Evolutionary conservation across 148 eudicot species (phyloP), one percentile per base, ranked within the genome.

Genomic region (Fagopyrum tataricum): DNA sequence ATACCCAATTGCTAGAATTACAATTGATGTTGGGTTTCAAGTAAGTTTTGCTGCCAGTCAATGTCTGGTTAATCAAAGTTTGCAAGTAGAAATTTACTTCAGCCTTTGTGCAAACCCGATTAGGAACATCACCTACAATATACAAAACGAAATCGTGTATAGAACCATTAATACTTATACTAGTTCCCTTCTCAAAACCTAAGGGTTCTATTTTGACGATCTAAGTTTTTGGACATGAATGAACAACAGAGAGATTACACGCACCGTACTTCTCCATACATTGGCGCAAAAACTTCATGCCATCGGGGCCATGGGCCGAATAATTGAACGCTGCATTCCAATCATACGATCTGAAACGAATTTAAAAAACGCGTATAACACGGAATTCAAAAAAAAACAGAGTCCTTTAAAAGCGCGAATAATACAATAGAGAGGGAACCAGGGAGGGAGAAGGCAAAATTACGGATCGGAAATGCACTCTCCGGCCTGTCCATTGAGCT

Each of bases 311-410:
- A 20, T 37, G 37, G 31, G 69, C 69, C 6, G 80, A 31, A 43
- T 82, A 82, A 48, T 77, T 79, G 49, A 79, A 82, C 52, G 85
- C 76, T 71, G 66, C 78, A 52, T 75, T 69, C 78, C 78, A 82
- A 66, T 82, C 85, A 14, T 58, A 39, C n/a, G 52, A 9, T 39
- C 69, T 64, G 69, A 39, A 64, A 31, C 37, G 37, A 0, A 31
- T 0, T 31, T 31, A 31, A 31, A 31, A 31, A 31, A 64, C 44
- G 44, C 43, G 69, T 64, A 64, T 37, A 12, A 64, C 14, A 37
- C 69, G 69, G 69, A 2, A 0, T 64, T 5, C 2, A 37, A 4
- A 14, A 64, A 64, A 37, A 14, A 14, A 2, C 7, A 6, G 2
- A 9, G 2, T 4, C 0, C 0, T 55, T 0, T 18, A 5, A 52